Conservation (phyloP, 1,284 basidiomycete genomes). For the Leccinum proliferum region DNA sequence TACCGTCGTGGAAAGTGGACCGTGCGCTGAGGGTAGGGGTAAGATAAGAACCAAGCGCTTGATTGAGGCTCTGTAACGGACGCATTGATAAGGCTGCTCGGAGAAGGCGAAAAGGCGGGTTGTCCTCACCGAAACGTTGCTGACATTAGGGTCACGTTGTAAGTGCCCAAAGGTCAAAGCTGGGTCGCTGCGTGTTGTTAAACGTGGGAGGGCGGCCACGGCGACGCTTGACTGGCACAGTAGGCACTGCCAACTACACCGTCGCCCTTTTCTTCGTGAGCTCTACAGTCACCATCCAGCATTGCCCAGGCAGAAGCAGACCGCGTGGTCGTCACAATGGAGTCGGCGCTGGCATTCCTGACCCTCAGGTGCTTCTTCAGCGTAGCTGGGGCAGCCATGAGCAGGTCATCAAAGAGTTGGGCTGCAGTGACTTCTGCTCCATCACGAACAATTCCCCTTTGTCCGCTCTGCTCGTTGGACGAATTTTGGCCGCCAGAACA, state of each 20-base stretch:
- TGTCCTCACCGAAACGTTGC: slow-evolving; percentile 29
- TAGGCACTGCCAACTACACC: slow-evolving; percentile 5
- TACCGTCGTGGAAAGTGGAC: slow-evolving; percentile 25
- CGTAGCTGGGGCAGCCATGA: slow-evolving; percentile 12
- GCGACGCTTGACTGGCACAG: slow-evolving; percentile 21
- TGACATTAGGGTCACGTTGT: slow-evolving; percentile 32
- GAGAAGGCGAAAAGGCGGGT: neutral
- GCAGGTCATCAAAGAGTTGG: slow-evolving; percentile 28
- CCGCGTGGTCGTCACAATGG: slow-evolving; percentile 14
- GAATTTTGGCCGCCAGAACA: slow-evolving; percentile 10
- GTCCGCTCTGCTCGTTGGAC: slow-evolving; percentile 18
- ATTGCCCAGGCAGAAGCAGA: slow-evolving; percentile 18
- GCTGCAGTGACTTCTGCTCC: slow-evolving; percentile 23
- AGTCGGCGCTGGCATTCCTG: slow-evolving; percentile 14
- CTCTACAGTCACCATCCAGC: slow-evolving; percentile 8
- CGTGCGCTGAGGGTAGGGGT: slow-evolving; percentile 28
- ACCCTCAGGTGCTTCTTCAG: slow-evolving; percentile 12
- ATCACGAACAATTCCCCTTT: slow-evolving; percentile 3
- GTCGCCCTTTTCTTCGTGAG: slow-evolving; percentile 6
- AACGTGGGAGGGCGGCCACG: slow-evolving; percentile 19
- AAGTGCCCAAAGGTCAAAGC: slow-evolving; percentile 30
- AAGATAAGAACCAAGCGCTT: slow-evolving; percentile 30
- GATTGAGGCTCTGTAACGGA: slow-evolving; percentile 28
- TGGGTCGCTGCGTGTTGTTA: slow-evolving; percentile 20
- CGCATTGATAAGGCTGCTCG: slow-evolving; percentile 5